phyloP scores from a whole-genome alignment of 139 green algal genomes.

The Ettlia oleoabundans region DNA sequence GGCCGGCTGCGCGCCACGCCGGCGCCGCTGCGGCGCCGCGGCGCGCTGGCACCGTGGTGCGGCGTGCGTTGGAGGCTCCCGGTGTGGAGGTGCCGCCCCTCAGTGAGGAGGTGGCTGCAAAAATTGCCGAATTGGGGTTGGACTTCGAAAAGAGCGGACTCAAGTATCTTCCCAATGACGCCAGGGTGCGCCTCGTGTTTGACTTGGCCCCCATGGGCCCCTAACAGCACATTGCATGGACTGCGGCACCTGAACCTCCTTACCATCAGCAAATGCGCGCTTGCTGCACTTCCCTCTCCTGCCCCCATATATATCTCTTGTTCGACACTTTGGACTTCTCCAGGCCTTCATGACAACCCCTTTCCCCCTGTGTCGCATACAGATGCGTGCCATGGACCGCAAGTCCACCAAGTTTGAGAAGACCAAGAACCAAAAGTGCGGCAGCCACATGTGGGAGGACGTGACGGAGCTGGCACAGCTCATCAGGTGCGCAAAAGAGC shows the following conservation, averaged over 20 bases:
- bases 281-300: not conserved
- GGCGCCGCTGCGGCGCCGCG: too few species aligned
- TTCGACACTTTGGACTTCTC: too few species aligned
- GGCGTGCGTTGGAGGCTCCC: not conserved
- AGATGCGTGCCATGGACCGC: slow-evolving; percentile 59
- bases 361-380: not conserved
- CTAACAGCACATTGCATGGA: not conserved
- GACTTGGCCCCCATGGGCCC: not conserved
- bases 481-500: slow-evolving; percentile 52
- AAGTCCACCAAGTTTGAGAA: slow-evolving; percentile 86
- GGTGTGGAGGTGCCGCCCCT: slow-evolving; percentile 8
- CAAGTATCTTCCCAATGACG: slow-evolving; percentile 69
- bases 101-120: slow-evolving; percentile 38
- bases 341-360: not conserved
- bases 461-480: slow-evolving; percentile 64
- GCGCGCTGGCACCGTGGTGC: too few species aligned
- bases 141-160: slow-evolving; percentile 62
- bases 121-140: slow-evolving; percentile 38
- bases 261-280: not conserved
- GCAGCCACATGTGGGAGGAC: slow-evolving; percentile 80
- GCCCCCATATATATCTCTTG: not conserved
- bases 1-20: too few species aligned
- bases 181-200: slow-evolving; percentile 39
- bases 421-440: slow-evolving; percentile 86
- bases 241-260: not conserved